Evolutionary conservation across 2,329 filamentous ascomycete species (phyloP), one percentile per base, ranked within the genome.

Genomic region (Aspergillus luchuensis): DNA sequence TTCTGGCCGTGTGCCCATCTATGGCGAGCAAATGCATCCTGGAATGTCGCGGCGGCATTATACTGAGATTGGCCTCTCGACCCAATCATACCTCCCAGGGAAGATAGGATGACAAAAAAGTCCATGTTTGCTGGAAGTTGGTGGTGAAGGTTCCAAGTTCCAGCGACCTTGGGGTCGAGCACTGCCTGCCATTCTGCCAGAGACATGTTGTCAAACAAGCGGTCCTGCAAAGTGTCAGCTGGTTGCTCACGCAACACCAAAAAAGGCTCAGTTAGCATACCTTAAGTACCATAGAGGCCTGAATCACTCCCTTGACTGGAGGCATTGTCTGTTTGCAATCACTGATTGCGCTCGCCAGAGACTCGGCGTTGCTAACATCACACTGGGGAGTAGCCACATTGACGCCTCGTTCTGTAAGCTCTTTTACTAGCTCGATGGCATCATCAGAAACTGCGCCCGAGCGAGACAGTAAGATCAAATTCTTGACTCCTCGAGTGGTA

Each of bases 31-130:
- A 76, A 57, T 2, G 71, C 71, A 39, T 75, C 72, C 51, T 74
- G 67, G 62, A 69, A 79, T 1, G 74, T 69, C 56, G 71, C 71
- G 28, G 65, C 75, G 13, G 75, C 74, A 15, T 71, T 67, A 57
- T 79, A 79, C 61, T 77, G 79, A 4, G 78, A 73, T 50, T 83
- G 71, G 7, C 76, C 74, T 2, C 73, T 61, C 49, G 78, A 78
- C 5, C 81, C 81, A 4, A 80, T 17, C 8, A 60, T 66, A 13
- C 82, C 66, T 4, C 74, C 74, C 43, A 75, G 72, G 1, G 72
- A 61, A 2, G 77, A 79, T 0, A 75, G 74, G 2, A 78, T 66
- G 56, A 74, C 67, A 54, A 77, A 63, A 60, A 79, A 79, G 61
- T 79, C 78, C 51, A 77, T 71, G 8, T 78, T 8, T 8, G 61